These are phyloP conservation scores for Allium sativum DNA, from an alignment of 106 monocot species.

Conservation along the genomic window DNA sequence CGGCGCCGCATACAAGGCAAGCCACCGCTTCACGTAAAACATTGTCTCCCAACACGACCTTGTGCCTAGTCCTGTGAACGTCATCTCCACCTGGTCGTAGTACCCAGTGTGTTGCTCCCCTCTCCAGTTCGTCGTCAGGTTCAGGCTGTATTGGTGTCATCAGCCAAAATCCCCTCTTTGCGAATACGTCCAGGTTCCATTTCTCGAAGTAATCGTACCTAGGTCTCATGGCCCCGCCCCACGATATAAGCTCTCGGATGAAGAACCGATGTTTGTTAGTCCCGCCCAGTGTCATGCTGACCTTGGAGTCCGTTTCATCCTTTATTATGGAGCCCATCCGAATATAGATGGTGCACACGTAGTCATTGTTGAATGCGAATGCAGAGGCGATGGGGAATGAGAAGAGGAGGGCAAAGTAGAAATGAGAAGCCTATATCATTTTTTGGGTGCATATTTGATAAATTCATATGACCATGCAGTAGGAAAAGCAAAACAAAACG, in stretches of 20 bases:
- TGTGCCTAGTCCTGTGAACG: slow-evolving; percentile 62
- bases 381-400: too few species aligned
- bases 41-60: slow-evolving; percentile 37
- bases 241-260: slow-evolving; percentile 45
- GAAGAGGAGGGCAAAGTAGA: too few species aligned
- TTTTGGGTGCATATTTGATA: too few species aligned
- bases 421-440: too few species aligned
- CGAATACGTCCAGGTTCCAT: slow-evolving; percentile 77
- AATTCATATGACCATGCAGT: too few species aligned
- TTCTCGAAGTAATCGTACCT: slow-evolving; percentile 83
- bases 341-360: slow-evolving; percentile 87
- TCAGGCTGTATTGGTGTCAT: slow-evolving; percentile 30
- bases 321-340: slow-evolving; percentile 56
- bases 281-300: slow-evolving; percentile 43
- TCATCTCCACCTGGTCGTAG: slow-evolving; percentile 92
- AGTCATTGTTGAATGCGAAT: slow-evolving; percentile 16
- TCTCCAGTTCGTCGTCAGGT: slow-evolving; percentile 69
- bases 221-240: slow-evolving; percentile 70
- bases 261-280: slow-evolving; percentile 32
- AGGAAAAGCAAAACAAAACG: too few species aligned
- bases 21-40: slow-evolving; percentile 84
- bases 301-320: slow-evolving; percentile 62
- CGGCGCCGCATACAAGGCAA: slow-evolving; percentile 52
- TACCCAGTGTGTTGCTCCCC: slow-evolving; percentile 83
- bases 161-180: slow-evolving; percentile 56